These are phyloP conservation scores for Pterocarpus santalinus DNA, from an alignment of 306 rosid genomes.

Conservation along the genomic window DNA sequence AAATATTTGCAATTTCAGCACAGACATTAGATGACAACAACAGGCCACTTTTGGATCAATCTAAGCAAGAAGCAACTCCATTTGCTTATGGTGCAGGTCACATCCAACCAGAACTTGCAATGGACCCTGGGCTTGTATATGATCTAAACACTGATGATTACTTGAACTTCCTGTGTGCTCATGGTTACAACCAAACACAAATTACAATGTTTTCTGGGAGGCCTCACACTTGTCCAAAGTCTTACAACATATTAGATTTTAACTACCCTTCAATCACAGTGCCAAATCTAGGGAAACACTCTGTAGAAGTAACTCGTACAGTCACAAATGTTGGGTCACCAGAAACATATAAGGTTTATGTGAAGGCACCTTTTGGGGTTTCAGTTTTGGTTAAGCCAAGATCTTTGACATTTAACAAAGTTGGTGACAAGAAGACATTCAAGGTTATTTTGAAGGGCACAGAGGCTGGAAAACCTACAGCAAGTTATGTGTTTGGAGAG, in stretches of 20 bases:
- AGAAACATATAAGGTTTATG: constrained; percentile 27
- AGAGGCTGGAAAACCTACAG: not conserved
- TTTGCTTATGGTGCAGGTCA: not conserved
- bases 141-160: not conserved
- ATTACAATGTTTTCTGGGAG: constrained; percentile 34
- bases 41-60: not conserved
- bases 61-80: constrained; percentile 26
- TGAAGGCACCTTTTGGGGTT: constrained; percentile 58
- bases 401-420: constrained; percentile 49
- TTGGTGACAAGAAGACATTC: constrained; percentile 68
- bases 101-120: not conserved
- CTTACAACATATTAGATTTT: not conserved
- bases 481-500: constrained; percentile 54
- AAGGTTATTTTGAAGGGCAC: constrained; percentile 45
- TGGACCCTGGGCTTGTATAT: not conserved
- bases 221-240: not conserved
- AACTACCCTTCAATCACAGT: not conserved
- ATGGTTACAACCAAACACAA: not conserved
- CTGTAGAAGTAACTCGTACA: not conserved
- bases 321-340: not conserved
- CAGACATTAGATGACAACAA: not conserved
- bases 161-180: not conserved
- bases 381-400: constrained; percentile 51
- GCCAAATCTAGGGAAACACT: not conserved
- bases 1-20: constrained; percentile 8